Evolutionary conservation across 306 rosid genomes (phyloP).

Genomic region (Dryas octopetala): DNA sequence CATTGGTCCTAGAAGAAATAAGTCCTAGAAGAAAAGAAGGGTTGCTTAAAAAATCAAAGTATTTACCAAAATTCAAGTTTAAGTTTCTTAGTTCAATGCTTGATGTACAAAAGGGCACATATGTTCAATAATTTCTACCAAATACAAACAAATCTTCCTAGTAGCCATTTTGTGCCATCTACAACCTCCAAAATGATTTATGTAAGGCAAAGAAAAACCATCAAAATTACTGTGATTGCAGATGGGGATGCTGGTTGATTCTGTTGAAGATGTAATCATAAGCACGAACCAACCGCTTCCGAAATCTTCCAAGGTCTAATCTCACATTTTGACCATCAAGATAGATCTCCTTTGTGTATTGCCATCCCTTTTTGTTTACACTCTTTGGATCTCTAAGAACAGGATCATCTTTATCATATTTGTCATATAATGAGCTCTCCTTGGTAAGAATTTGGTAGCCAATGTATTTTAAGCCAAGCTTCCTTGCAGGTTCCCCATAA

Average conservation of each 20-base stretch:
- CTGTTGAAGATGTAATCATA: constrained; percentile 44
- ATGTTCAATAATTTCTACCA: constrained; percentile 18
- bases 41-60: neutral
- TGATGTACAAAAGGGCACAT: constrained; percentile 11
- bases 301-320: constrained; percentile 61
- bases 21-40: neutral
- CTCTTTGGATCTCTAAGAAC: constrained; percentile 65
- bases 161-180: constrained; percentile 9
- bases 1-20: too few relatives aligned
- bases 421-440: constrained; percentile 70
- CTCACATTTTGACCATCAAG: constrained; percentile 83
- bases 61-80: constrained; percentile 6
- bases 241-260: constrained; percentile 25
- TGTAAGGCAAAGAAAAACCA: constrained; percentile 10
- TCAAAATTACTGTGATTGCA: constrained; percentile 27
- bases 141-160: constrained; percentile 5
- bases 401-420: constrained; percentile 53
- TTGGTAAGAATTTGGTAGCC: constrained; percentile 64
- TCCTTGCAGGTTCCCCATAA: constrained; percentile 82
- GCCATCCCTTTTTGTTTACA: constrained; percentile 73
- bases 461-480: constrained; percentile 78
- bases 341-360: constrained; percentile 82
- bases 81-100: constrained; percentile 17
- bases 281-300: constrained; percentile 62
- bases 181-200: constrained; percentile 9